Evolutionary conservation across 129 eudicot species (phyloP), one percentile per base, ranked within the genome.

Genomic region (Oenanthe sinensis): DNA sequence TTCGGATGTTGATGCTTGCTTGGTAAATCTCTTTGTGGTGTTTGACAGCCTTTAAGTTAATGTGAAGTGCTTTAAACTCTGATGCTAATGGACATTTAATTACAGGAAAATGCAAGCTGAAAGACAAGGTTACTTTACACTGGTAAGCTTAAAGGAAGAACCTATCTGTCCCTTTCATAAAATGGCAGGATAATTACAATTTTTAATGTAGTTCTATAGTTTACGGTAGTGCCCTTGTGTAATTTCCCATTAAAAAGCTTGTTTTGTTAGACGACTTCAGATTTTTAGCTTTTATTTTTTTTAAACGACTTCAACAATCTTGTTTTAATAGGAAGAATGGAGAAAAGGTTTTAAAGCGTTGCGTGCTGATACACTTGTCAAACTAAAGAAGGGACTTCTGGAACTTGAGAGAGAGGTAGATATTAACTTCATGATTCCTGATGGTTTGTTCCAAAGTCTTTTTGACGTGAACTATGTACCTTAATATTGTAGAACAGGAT

Each of bases 101-200:
- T 83, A 17, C 88, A 95, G 98, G 98, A 95, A 95, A 88, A 90
- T 95, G 98, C 91, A 84, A 81, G 90, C 98, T 37, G 96, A 88
- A 84, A 95, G 82, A 81, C 98, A 95, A 84, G 98, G 96, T 72
- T 95, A 90, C 77, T 95, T 95, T 84, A 91, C 96, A 71, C 82
- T 81, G 96, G 98, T 95, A 91, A 83, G 88, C 73, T 52, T 37
- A 65, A 20, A 43, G 40, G 46, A 6, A 62, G 20, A 30, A 65
- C 44, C 60, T 79, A 20, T 72, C 22, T 47, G 28, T 75, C 33
- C 28, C 26, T 63, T 17, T 6, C n/a, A 3, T n/a, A 15, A 39
- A 37, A 20, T 16, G 26, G 14, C 14, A 10, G 30, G 54, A 72
- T 22, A 24, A 44, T 19, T 4, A 44, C 26, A 72, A 73, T 73